Evolutionary conservation across 768 basidiomycete genomes (phyloP).

Genomic region (Boletus rubescentipes): DNA sequence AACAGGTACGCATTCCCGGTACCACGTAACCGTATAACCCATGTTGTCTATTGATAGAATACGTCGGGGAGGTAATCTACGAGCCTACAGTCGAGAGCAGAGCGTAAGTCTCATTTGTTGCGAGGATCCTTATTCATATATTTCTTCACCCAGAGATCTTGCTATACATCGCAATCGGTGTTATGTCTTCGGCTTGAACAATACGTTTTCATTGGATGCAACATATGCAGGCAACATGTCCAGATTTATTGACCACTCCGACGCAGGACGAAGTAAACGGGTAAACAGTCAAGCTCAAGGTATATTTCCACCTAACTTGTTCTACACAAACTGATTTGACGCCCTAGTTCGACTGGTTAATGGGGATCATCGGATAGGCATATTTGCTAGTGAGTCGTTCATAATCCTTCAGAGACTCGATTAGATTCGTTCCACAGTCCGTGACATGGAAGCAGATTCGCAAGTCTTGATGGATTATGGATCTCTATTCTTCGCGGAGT

Average conservation of each 20-base stretch:
- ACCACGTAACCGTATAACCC: neutral
- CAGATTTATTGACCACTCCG: slow-evolving; percentile 67
- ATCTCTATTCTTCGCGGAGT: slow-evolving; percentile 40
- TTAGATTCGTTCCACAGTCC: slow-evolving; percentile 29
- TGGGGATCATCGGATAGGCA: slow-evolving; percentile 65
- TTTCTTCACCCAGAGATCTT: slow-evolving; percentile 36
- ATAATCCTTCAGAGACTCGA: too few species aligned
- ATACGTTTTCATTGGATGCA: slow-evolving; percentile 50
- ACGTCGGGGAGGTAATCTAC: slow-evolving; percentile 60
- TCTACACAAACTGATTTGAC: neutral
- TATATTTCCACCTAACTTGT: slow-evolving; percentile 23
- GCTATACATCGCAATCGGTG: slow-evolving; percentile 50
- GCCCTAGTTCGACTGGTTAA: slow-evolving; percentile 55
- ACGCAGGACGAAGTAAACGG: slow-evolving; percentile 14
- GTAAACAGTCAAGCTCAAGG: slow-evolving; percentile 49
- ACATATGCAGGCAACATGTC: slow-evolving; percentile 57
- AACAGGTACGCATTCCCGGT: slow-evolving; percentile 31
- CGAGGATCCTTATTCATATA: neutral
- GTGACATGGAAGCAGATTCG: slow-evolving; percentile 39
- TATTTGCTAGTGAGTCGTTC: slow-evolving; percentile 35
- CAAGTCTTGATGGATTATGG: slow-evolving; percentile 65
- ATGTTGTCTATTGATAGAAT: slow-evolving; percentile 44
- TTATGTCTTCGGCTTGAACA: slow-evolving; percentile 61
- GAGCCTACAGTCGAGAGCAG: slow-evolving; percentile 49
- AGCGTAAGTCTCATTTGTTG: slow-evolving; percentile 39